Conservation (phyloP, 257 asterid genomes). For the Solanum boliviense region DNA sequence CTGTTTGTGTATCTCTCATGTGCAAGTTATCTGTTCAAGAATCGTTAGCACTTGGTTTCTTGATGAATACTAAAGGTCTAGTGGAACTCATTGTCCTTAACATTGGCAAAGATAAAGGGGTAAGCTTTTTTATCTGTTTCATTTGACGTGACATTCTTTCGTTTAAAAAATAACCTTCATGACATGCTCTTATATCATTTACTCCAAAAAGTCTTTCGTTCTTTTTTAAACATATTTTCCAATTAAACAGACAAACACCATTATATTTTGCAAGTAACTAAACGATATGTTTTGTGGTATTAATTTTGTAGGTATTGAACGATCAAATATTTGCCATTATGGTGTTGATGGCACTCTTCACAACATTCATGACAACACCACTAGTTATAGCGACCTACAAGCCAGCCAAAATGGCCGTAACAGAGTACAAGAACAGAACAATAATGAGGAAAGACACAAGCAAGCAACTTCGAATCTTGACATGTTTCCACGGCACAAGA, state of each 20-base stretch:
- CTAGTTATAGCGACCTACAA: slow-evolving; percentile 29
- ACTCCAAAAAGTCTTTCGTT: not conserved
- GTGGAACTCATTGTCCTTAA: slow-evolving; percentile 18
- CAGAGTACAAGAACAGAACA: slow-evolving; percentile 31
- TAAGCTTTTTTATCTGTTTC: not conserved
- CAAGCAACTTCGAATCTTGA: slow-evolving; percentile 17
- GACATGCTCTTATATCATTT: not conserved
- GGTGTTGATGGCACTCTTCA: not conserved
- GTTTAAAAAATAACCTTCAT: not conserved
- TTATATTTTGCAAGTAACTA: not conserved
- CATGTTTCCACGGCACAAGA: slow-evolving; percentile 22
- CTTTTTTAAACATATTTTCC: not conserved
- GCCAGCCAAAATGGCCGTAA: slow-evolving; percentile 27
- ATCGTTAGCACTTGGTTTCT: slow-evolving; percentile 37
- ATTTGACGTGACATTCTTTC: not conserved
- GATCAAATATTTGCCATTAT: slow-evolving; percentile 28
- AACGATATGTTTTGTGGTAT: not conserved
- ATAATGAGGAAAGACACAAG: slow-evolving; percentile 19
- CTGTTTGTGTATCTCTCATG: slow-evolving; percentile 18
- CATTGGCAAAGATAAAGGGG: slow-evolving; percentile 40
- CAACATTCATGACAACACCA: slow-evolving; percentile 36
- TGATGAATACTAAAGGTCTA: slow-evolving; percentile 45
- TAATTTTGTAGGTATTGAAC: slow-evolving; percentile 31
- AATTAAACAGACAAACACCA: not conserved
- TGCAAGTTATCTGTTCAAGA: slow-evolving; percentile 33